phyloP scores from a whole-genome alignment of 306 rosid genomes.

The Dryas alaskensis region DNA sequence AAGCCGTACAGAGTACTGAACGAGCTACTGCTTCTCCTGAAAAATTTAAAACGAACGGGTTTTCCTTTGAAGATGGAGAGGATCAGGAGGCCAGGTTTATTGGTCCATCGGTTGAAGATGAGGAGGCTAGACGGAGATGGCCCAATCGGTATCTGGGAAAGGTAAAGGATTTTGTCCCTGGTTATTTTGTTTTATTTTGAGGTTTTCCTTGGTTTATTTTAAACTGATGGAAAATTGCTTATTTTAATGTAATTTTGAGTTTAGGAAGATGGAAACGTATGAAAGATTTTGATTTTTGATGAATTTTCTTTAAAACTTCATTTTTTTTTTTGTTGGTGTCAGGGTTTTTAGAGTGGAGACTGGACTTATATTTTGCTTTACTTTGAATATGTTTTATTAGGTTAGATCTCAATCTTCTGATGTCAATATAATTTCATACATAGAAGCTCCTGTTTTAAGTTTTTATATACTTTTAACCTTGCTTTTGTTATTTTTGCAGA shows the following conservation, averaged over 20 bases:
- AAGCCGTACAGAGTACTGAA: neutral
- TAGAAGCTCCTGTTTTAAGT: too few species aligned
- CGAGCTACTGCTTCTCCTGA: neutral
- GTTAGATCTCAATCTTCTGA: too few species aligned
- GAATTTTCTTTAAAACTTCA: too few species aligned
- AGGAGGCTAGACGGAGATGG: conserved; percentile 57
- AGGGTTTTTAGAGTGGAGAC: too few species aligned
- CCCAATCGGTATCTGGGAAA: conserved; percentile 46
- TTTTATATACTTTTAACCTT: neutral
- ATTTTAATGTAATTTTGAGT: too few species aligned
- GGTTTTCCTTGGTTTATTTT: neutral
- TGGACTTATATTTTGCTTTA: too few species aligned
- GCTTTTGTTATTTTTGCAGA: conserved; percentile 7
- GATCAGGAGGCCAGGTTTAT: conserved; percentile 22
- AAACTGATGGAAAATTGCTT: neutral
- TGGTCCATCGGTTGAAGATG: conserved; percentile 30
- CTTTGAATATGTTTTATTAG: too few species aligned
- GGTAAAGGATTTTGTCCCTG: conserved; percentile 19
- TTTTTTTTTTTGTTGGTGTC: too few species aligned
- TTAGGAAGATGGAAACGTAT: too few species aligned
- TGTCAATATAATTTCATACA: too few species aligned
- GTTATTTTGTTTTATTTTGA: neutral
- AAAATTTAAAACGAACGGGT: neutral
- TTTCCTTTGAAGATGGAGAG: neutral
- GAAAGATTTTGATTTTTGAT: too few species aligned